Conservation (phyloP, 163 green algal genomes). For the Scenedesmus sp. region DNA sequence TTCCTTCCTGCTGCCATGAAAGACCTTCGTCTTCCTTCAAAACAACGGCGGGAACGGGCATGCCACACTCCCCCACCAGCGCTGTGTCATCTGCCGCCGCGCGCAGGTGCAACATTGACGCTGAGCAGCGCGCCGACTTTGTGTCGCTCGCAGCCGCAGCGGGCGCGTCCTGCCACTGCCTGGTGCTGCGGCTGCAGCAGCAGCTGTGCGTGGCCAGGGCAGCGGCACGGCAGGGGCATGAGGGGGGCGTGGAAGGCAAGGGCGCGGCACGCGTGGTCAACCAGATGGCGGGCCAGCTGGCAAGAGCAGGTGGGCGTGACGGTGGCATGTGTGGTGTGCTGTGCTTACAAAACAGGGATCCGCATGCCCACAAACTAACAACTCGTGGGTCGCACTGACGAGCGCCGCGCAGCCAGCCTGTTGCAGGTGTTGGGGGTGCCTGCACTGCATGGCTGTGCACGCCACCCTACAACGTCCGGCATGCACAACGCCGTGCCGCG, state of each 20-base stretch:
- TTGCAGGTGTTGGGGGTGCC: too few species aligned
- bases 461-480: too few species aligned
- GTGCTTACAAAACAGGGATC: too few species aligned
- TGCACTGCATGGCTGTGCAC: too few species aligned
- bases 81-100: too few species aligned
- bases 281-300: conserved; percentile 17
- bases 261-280: conserved; percentile 25
- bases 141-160: neutral
- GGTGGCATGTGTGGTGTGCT: neutral
- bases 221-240: neutral
- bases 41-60: neutral
- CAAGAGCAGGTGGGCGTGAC: conserved; percentile 30
- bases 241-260: conserved; percentile 39
- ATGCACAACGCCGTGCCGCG: too few species aligned
- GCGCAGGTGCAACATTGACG: conserved; percentile 45
- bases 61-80: too few species aligned
- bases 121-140: conserved; percentile 40
- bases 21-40: neutral
- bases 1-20: too few species aligned
- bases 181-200: conserved; percentile 29
- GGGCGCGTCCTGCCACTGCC: neutral
- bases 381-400: too few species aligned
- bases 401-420: too few species aligned
- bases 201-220: conserved; percentile 20
- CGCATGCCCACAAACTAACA: too few species aligned